Evolutionary conservation across 1,139 yeast genomes (phyloP).

Genomic region (Taphrina communis): DNA sequence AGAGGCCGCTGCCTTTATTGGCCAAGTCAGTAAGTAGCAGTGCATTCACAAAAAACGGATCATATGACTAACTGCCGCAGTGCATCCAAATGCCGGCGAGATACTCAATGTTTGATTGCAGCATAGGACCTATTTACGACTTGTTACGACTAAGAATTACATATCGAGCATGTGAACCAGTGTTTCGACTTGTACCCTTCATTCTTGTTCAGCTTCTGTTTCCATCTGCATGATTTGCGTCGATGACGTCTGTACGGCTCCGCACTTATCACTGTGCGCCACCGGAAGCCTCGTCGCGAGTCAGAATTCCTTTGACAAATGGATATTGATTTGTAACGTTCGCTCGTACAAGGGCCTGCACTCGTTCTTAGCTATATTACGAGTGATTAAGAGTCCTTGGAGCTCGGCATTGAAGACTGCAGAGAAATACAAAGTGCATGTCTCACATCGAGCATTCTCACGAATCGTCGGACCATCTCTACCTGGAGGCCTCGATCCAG

Average conservation of each 20-base stretch:
- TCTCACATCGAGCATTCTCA: conserved; percentile 7
- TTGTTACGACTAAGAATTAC: background rate
- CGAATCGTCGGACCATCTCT: conserved; percentile 17
- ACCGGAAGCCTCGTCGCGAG: background rate
- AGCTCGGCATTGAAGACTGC: too few species aligned
- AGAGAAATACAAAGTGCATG: background rate
- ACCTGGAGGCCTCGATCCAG: conserved; percentile 21
- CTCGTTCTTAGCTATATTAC: too few species aligned
- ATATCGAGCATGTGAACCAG: too few species aligned
- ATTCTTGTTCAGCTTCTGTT: too few species aligned
- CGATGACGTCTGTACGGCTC: background rate
- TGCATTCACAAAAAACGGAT: background rate
- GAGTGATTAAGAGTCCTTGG: too few species aligned
- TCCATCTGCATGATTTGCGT: too few species aligned
- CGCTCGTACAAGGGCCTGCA: too few species aligned
- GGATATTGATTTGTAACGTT: too few species aligned
- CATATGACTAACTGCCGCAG: background rate
- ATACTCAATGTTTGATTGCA: conserved; percentile 16
- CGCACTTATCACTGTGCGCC: background rate
- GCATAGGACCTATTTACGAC: background rate
- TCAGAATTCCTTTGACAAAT: too few species aligned
- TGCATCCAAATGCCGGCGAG: conserved; percentile 30
- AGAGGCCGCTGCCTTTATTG: conserved; percentile 34
- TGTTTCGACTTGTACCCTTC: too few species aligned
- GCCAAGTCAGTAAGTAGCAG: conserved; percentile 20